Evolutionary conservation across 306 rosid genomes (phyloP), one percentile per base, ranked within the genome.

Genomic region (Senna tora): DNA sequence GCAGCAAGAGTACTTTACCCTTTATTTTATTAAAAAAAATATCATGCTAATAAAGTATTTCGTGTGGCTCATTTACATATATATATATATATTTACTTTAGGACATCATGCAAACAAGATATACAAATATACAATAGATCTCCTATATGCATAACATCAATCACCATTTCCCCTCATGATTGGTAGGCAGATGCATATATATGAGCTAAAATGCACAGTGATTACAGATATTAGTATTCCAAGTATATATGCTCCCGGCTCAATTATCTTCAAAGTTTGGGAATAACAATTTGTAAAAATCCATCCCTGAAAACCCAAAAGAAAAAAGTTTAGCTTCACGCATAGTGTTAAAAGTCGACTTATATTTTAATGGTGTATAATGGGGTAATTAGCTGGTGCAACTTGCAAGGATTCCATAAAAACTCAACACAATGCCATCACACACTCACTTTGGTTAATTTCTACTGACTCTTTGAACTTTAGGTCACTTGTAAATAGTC

Each of bases 231-330:
- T 36, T 6, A 19, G 16, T 36, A 17, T 36, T 61, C 47, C 32
- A 38, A 36, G 47, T 61, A 61, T n/a, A n/a, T n/a, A n/a, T 9
- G 49, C 43, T 8, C 19, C 32, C 47, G 17, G 16, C 21, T 22
- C 28, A 45, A 4, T 54, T 50, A 65, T n/a, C 33, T 79, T 89
- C 83, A 82, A 66, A 80, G 59, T 74, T 91, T 91, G 9, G 97
- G 93, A 81, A 91, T 65, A 67, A 72, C 64, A 30, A 89, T 81
- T n/a, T 81, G 90, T 11, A 91, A 83, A 68, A 91, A 73, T 59
- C 96, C 97, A 61, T 89, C 93, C 91, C 97, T 91, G 91, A 73
- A 80, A 45, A 51, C 43, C 65, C 2, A 65, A 65, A 75, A 39
- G 20, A 16, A 7, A 20, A 46, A 47, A 65, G 6, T 71, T 69